Evolutionary conservation across 495 filamentous ascomycete genomes (phyloP).

Genomic region (Terfezia boudieri): DNA sequence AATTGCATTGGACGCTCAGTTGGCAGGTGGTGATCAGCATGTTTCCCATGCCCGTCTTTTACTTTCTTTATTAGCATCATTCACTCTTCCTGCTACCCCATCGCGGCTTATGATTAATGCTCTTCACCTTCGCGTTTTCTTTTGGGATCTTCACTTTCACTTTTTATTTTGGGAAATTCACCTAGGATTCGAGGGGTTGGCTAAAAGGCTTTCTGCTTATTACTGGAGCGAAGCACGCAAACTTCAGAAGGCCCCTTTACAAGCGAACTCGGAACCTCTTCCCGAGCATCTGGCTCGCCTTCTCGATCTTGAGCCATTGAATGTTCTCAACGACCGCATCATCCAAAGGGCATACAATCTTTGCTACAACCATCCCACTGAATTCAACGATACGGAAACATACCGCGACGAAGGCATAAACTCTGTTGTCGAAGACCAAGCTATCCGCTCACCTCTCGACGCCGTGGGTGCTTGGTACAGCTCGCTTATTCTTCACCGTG

Average conservation of each 20-base stretch:
- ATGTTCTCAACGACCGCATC: constrained; percentile 53
- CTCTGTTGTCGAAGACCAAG: constrained; percentile 61
- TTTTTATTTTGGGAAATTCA: constrained; percentile 68
- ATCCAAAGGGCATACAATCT: constrained; percentile 78
- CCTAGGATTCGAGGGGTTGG: constrained; percentile 36
- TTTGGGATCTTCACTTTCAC: constrained; percentile 74
- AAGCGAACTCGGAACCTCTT: constrained; percentile 37
- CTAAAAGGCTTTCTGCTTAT: constrained; percentile 42
- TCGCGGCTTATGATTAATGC: constrained; percentile 78
- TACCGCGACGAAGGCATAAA: constrained; percentile 48
- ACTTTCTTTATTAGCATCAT: constrained; percentile 70
- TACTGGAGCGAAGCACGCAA: constrained; percentile 64
- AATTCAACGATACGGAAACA: constrained; percentile 32
- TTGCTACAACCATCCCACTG: constrained; percentile 63
- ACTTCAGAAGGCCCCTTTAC: constrained; percentile 26
- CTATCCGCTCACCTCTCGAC: constrained; percentile 73
- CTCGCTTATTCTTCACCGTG: constrained; percentile 46
- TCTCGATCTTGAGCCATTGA: constrained; percentile 52
- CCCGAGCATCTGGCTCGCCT: constrained; percentile 54
- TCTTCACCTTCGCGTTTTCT: constrained; percentile 65
- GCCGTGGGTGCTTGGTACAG: constrained; percentile 84
- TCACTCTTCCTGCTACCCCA: constrained; percentile 67
- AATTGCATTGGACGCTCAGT: constrained; percentile 83
- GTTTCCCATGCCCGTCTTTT: constrained; percentile 72
- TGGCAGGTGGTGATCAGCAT: constrained; percentile 80